A percentile compares a stretch with the other conserved stretches of the same genome.
phyloP scores from a whole-genome alignment of 345 rosid species.

The Arabidopsis arenosa region DNA sequence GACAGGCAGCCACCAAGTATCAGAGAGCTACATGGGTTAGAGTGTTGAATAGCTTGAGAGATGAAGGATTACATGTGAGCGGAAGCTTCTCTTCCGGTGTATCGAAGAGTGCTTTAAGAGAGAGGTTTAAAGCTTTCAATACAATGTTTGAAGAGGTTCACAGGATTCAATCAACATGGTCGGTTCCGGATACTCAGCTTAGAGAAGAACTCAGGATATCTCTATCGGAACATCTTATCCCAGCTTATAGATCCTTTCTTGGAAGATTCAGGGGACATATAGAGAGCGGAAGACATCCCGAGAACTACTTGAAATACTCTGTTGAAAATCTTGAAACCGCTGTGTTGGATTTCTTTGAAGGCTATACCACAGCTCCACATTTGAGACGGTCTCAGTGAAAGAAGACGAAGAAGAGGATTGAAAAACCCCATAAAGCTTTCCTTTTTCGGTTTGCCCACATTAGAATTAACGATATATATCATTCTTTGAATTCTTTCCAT shows the following conservation, averaged over 20 bases:
- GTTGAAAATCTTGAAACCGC: conserved; percentile 90
- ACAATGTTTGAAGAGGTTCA: conserved; percentile 94
- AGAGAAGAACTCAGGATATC: conserved; percentile 96
- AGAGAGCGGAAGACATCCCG: conserved; percentile 93
- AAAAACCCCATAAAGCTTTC: background rate
- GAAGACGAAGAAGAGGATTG: conserved; percentile 5
- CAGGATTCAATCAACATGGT: conserved; percentile 81
- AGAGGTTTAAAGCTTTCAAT: conserved; percentile 90
- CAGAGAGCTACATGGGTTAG: conserved; percentile 94
- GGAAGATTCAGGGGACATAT: conserved; percentile 91
- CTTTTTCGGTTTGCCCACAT: background rate
- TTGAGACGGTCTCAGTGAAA: conserved; percentile 66
- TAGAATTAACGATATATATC: conserved; percentile 29
- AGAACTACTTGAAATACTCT: conserved; percentile 89
- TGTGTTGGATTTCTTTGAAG: conserved; percentile 97
- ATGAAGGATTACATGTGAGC: conserved; percentile 88
- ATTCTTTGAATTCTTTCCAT: conserved; percentile 41
- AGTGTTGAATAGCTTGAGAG: conserved; percentile 82
- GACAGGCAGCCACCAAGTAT: conserved; percentile 84
- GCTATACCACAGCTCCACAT: conserved; percentile 75
- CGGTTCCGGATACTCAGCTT: conserved; percentile 79
- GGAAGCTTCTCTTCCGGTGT: conserved; percentile 92
- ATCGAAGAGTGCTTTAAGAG: conserved; percentile 76
- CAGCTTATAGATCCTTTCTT: conserved; percentile 89
- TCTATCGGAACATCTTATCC: conserved; percentile 75